Base-by-base conservation (phyloP, 768 basidiomycete genomes). In the Lentinula boryana region DNA sequence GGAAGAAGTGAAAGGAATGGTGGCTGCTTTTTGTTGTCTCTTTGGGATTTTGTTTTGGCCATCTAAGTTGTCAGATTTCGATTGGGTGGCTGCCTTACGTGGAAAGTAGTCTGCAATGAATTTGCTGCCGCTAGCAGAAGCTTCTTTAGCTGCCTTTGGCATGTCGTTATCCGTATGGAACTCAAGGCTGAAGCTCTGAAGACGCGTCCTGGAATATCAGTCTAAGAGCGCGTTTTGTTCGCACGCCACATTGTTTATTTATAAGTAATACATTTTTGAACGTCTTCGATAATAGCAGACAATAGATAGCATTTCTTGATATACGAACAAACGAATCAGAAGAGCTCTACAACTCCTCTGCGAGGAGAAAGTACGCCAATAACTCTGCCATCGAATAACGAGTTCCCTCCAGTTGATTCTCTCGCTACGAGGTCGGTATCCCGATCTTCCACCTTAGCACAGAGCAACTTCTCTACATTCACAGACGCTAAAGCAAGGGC, bases 351-450 rank as follows among this genome's bases (percentile, higher is more conserved):
- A 21, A 43, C 23, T 52, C 46, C 56, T 48, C 38, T 41, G 38
- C 61, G 44, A 6, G 82, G 71, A 33, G 85, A 87, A 41, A 88
- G 70, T 40, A 86, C 69, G 12, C 79, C 85, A 7, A 79, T 75
- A 6, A 85, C 84, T 66, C 77, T 79, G 74, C 66, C 64, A 78
- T 41, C 78, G 53, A 83, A 75, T 60, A 27, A 43, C 0, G 40
- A 84, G 63, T 84, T 84, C 9, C 84, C 84, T 13, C 84, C 84
- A 15, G 66, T 64, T 31, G 76, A 48, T 32, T 43, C 38, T 38
- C 57, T 77, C 16, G 78, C 83, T n/a, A 89, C 85, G 60, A 88
- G 65, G 63, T 90, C 88, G 35, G 74, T 74, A 23, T 72, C 66
- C 10, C 68, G 70, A 10, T 67, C 69, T n/a, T 69, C 67, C 5